A percentile compares a stretch with the other conserved stretches of the same genome.
Evolutionary conservation across 2,329 filamentous ascomycete genomes (phyloP).

Genomic region (Scedosporium boydii): DNA sequence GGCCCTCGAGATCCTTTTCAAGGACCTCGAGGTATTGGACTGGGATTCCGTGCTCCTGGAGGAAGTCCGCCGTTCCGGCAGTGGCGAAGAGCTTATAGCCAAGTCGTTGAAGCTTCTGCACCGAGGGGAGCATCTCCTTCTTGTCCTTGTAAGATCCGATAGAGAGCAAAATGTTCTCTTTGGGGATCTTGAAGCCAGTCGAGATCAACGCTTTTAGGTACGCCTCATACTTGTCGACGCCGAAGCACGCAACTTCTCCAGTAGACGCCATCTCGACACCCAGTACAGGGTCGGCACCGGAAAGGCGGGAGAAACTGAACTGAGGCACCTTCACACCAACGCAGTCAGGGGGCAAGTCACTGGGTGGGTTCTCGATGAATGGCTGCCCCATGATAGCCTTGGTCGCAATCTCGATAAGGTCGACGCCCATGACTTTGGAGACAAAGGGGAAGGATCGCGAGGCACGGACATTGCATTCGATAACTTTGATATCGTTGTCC

Average conservation of each 20-base stretch:
- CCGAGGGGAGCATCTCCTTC: slow-evolving; percentile 89
- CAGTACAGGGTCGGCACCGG: slow-evolving; percentile 88
- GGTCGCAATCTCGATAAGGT: slow-evolving; percentile 96
- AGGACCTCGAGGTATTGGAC: slow-evolving; percentile 92
- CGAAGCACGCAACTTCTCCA: slow-evolving; percentile 95
- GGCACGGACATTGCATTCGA: slow-evolving; percentile 95
- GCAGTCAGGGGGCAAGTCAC: slow-evolving; percentile 66
- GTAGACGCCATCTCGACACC: slow-evolving; percentile 99
- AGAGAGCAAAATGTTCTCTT: slow-evolving; percentile 89
- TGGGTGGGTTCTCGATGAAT: slow-evolving; percentile 71
- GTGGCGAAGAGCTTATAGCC: slow-evolving; percentile 96
- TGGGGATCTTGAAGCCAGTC: slow-evolving; percentile 92
- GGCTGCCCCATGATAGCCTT: slow-evolving; percentile 88
- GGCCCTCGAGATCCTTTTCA: slow-evolving; percentile 65
- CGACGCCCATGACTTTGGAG: slow-evolving; percentile 96
- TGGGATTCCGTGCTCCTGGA: slow-evolving; percentile 83
- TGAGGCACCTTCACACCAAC: slow-evolving; percentile 98
- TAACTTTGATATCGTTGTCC: slow-evolving; percentile 99
- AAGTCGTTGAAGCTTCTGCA: slow-evolving; percentile 79
- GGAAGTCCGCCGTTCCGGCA: slow-evolving; percentile 90
- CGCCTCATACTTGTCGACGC: slow-evolving; percentile 90
- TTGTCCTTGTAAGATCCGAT: slow-evolving; percentile 98
- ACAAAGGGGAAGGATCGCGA: slow-evolving; percentile 97
- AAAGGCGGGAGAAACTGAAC: slow-evolving; percentile 96
- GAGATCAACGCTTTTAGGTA: slow-evolving; percentile 95